Evolutionary conservation across 2,329 filamentous ascomycete species (phyloP).

Genomic region (Penicillium sp.): DNA sequence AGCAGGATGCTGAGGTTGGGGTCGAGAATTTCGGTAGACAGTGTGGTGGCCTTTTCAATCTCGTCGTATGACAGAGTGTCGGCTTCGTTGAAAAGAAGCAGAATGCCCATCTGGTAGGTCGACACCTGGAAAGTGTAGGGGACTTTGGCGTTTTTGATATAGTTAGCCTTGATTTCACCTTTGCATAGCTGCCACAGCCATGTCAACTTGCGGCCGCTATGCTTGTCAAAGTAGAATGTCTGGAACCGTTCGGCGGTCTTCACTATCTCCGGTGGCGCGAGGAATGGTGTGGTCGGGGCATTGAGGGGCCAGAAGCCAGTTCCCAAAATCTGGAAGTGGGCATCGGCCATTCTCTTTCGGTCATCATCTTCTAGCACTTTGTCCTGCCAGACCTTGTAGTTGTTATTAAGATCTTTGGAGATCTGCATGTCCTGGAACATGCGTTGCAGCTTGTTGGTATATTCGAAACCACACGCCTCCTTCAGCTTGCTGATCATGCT

Average conservation of each 20-base stretch:
- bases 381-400: slow-evolving; percentile 76
- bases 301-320: slow-evolving; percentile 97
- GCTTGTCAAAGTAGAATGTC: slow-evolving; percentile 92
- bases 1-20: slow-evolving; percentile 81
- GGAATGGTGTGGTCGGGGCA: slow-evolving; percentile 82
- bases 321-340: slow-evolving; percentile 87
- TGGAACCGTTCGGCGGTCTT: slow-evolving; percentile 87
- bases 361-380: slow-evolving; percentile 64
- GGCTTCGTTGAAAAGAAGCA: slow-evolving; percentile 90
- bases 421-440: slow-evolving; percentile 99
- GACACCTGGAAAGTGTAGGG: slow-evolving; percentile 97
- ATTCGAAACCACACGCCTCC: slow-evolving; percentile 97
- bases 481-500: slow-evolving; percentile 99
- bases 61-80: slow-evolving; percentile 85
- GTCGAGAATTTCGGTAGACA: slow-evolving; percentile 80
- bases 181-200: slow-evolving; percentile 99
- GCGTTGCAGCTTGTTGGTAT: slow-evolving; percentile 97
- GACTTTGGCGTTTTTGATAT: slow-evolving; percentile 83
- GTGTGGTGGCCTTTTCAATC: slow-evolving; percentile 74
- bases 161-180: slow-evolving; percentile 91
- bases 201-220: slow-evolving; percentile 91
- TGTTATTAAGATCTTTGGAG: slow-evolving; percentile 90
- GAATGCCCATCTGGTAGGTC: slow-evolving; percentile 94
- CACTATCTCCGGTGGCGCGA: slow-evolving; percentile 78
- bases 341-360: slow-evolving; percentile 71